These are phyloP conservation scores for Buddleja alternifolia DNA, from an alignment of 257 asterid genomes.

Conservation along the genomic window DNA sequence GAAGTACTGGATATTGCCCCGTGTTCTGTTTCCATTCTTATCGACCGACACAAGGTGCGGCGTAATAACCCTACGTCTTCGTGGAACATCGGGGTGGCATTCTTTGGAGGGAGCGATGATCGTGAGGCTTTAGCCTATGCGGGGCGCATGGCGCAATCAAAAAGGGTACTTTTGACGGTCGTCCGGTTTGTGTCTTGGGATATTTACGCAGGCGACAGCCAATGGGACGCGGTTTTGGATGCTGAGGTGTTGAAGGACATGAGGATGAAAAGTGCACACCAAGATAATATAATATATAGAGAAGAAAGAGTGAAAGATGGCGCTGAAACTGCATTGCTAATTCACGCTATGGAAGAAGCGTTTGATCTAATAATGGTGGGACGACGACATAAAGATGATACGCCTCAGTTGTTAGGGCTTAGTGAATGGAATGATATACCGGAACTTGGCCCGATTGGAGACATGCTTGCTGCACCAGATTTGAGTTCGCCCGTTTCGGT, in stretches of 20 bases:
- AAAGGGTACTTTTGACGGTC: conserved; percentile 55
- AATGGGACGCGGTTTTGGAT: conserved; percentile 88
- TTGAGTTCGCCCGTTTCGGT: conserved; percentile 63
- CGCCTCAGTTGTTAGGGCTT: conserved; percentile 69
- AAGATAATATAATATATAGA: conserved; percentile 63
- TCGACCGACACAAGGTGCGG: conserved; percentile 72
- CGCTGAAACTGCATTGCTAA: conserved; percentile 75
- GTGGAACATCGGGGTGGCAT: conserved; percentile 60
- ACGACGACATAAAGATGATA: conserved; percentile 70
- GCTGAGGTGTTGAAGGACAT: conserved; percentile 75
- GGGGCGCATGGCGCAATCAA: conserved; percentile 62
- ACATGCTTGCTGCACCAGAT: conserved; percentile 78
- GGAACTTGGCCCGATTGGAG: conserved; percentile 84
- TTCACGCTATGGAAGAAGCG: conserved; percentile 70
- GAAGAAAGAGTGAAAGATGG: conserved; percentile 92
- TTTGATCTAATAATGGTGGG: conserved; percentile 86
- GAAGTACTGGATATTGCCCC: conserved; percentile 77
- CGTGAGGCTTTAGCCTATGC: conserved; percentile 81
- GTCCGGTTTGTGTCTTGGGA: conserved; percentile 75
- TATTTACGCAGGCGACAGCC: conserved; percentile 50
- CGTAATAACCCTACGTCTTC: conserved; percentile 31
- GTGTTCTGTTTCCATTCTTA: conserved; percentile 74
- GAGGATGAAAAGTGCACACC: conserved; percentile 61
- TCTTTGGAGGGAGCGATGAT: conserved; percentile 87
- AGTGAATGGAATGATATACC: conserved; percentile 87